A percentile compares a stretch with the other conserved stretches of the same genome.
Conservation (phyloP, 108 stramenopile genomes). For the Skeletonema marinoi region DNA sequence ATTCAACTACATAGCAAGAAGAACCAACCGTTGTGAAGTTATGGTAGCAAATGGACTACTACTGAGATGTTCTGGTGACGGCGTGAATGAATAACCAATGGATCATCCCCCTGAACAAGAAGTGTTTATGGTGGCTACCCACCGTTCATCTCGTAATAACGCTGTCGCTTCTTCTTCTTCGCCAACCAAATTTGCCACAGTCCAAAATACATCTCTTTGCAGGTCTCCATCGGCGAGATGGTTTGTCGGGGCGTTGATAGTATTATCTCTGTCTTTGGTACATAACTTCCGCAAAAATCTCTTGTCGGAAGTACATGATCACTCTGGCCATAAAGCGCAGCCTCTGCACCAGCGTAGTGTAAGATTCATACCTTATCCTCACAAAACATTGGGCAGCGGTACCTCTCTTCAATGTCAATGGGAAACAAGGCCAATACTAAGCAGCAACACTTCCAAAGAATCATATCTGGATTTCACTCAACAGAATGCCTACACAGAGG, state of each 20-base stretch:
- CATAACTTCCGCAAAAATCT: not conserved
- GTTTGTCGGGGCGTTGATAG: not conserved
- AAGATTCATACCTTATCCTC: constrained; percentile 1
- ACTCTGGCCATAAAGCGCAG: too few species aligned
- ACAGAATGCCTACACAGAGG: not conserved
- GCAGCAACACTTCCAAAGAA: not conserved
- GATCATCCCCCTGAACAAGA: too few species aligned
- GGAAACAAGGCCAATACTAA: not conserved
- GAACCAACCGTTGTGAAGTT: too few species aligned
- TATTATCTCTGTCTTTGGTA: not conserved
- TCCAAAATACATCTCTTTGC: not conserved
- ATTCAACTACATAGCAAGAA: too few species aligned
- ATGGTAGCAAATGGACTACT: too few species aligned
- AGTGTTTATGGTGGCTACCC: too few species aligned
- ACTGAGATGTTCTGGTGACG: too few species aligned
- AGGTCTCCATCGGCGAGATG: not conserved
- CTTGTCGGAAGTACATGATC: not conserved
- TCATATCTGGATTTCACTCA: not conserved
- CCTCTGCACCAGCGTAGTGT: not conserved
- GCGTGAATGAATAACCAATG: too few species aligned
- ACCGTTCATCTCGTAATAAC: too few species aligned
- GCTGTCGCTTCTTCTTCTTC: too few species aligned
- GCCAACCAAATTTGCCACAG: too few species aligned
- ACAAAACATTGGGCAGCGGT: constrained; percentile 1
- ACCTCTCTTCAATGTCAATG: not conserved